phyloP scores from a whole-genome alignment of 1,139 yeast genomes.

The Candida smagusa region DNA sequence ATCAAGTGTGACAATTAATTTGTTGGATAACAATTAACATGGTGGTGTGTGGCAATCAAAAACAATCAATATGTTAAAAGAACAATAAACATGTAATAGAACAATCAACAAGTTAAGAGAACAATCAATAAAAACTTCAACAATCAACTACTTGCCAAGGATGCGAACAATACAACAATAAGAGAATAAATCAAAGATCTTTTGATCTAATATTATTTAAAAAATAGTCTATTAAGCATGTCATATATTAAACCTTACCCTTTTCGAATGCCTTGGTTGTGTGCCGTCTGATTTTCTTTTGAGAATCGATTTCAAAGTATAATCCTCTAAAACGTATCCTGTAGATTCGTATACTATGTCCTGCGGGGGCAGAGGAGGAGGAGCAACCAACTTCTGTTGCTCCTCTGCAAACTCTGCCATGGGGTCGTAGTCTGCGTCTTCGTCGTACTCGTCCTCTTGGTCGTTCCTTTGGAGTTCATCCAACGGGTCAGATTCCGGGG shows the following conservation, averaged over 20 bases:
- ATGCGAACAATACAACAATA: too few species aligned
- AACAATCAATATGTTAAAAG: too few species aligned
- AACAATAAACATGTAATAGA: too few species aligned
- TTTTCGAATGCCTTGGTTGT: slow-evolving; percentile 17
- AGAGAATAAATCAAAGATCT: too few species aligned
- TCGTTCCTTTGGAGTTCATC: slow-evolving; percentile 5
- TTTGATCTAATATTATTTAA: too few species aligned
- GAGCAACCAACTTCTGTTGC: slow-evolving; percentile 5
- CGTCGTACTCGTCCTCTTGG: slow-evolving; percentile 7
- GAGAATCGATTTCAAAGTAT: slow-evolving; percentile 14
- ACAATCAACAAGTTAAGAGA: too few species aligned
- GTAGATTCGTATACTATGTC: not conserved
- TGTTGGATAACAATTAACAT: too few species aligned
- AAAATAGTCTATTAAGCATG: not conserved
- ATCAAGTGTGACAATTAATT: too few species aligned
- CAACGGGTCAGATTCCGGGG: slow-evolving; percentile 1
- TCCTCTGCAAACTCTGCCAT: slow-evolving; percentile 2
- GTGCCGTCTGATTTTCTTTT: slow-evolving; percentile 14
- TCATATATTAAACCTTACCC: slow-evolving; percentile 24
- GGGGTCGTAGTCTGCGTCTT: slow-evolving; percentile 9
- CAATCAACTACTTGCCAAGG: too few species aligned
- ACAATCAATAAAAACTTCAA: too few species aligned
- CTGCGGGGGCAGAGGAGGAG: slow-evolving; percentile 9
- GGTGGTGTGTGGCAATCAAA: too few species aligned
- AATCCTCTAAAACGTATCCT: slow-evolving; percentile 6